Conservation (phyloP, 2,329 filamentous ascomycete species). For the Ustilaginoidea virens region DNA sequence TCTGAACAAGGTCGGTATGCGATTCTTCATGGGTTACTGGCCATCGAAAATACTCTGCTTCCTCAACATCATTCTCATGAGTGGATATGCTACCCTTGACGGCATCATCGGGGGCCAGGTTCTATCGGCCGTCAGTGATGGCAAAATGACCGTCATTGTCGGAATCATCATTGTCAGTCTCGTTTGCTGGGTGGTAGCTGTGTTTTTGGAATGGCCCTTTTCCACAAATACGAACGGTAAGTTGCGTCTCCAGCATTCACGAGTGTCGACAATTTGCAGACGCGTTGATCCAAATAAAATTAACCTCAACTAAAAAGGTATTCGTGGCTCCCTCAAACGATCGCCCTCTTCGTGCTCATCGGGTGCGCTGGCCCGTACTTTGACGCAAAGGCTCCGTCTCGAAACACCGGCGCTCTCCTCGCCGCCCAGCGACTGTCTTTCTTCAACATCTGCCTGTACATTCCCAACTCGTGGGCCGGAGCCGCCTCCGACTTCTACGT, state of each 20-base stretch:
- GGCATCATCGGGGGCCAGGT: slow-evolving; percentile 68
- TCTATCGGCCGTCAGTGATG: slow-evolving; percentile 53
- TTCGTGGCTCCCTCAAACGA: slow-evolving; percentile 50
- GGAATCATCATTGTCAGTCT: slow-evolving; percentile 64
- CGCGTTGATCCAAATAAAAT: too few species aligned
- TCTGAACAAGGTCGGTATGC: slow-evolving; percentile 51
- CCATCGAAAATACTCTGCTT: slow-evolving; percentile 16
- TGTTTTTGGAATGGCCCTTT: slow-evolving; percentile 31
- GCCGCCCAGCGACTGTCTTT: slow-evolving; percentile 46
- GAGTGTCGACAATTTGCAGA: too few species aligned
- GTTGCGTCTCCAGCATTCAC: too few species aligned
- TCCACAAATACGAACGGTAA: slow-evolving; percentile 55
- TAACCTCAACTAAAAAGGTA: slow-evolving; percentile 13
- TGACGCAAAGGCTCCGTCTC: slow-evolving; percentile 48
- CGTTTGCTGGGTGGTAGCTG: slow-evolving; percentile 58
- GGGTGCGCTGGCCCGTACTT: slow-evolving; percentile 46
- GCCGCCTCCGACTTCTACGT: slow-evolving; percentile 70
- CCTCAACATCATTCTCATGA: slow-evolving; percentile 40
- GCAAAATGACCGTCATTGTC: slow-evolving; percentile 51
- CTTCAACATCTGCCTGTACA: slow-evolving; percentile 50
- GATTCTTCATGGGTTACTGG: slow-evolving; percentile 62
- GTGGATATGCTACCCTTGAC: slow-evolving; percentile 68
- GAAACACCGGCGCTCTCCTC: slow-evolving; percentile 43
- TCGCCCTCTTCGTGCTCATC: slow-evolving; percentile 58
- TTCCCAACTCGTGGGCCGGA: slow-evolving; percentile 42